These are phyloP conservation scores for Macrocybe sp. DNA, from an alignment of 1,284 basidiomycete species.

Conservation along the genomic window DNA sequence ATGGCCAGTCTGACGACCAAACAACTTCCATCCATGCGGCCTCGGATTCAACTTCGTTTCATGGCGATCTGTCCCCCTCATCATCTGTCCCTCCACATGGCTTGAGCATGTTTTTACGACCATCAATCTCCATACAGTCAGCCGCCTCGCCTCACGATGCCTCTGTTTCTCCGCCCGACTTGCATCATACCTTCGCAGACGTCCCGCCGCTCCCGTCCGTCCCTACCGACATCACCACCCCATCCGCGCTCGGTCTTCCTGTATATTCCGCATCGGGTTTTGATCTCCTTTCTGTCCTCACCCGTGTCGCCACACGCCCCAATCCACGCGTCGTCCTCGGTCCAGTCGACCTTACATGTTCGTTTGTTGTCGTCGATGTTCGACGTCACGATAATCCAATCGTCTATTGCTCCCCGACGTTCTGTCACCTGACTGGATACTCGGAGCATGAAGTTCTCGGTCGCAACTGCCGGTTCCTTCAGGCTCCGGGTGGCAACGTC, in stretches of 20 bases:
- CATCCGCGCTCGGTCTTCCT: constrained; percentile 27
- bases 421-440: constrained; percentile 84
- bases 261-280: constrained; percentile 87
- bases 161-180: background rate
- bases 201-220: constrained; percentile 5
- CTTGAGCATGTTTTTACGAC: too few relatives aligned
- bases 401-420: constrained; percentile 82
- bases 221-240: constrained; percentile 6
- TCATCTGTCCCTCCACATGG: too few relatives aligned
- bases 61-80: too few relatives aligned
- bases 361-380: constrained; percentile 86
- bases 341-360: constrained; percentile 87
- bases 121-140: too few relatives aligned
- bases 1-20: too few relatives aligned
- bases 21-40: too few relatives aligned
- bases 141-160: too few relatives aligned
- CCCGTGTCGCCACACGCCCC: constrained; percentile 70
- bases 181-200: constrained; percentile 8
- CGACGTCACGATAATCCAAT: constrained; percentile 80
- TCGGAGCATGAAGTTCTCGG: constrained; percentile 75
- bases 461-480: constrained; percentile 86
- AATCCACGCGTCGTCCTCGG: constrained; percentile 79
- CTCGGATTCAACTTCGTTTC: too few relatives aligned
- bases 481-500: constrained; percentile 69
- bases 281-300: constrained; percentile 81